Conservation (phyloP, 176 grass and related monocot species). For the Tillandsia fasciculata region DNA sequence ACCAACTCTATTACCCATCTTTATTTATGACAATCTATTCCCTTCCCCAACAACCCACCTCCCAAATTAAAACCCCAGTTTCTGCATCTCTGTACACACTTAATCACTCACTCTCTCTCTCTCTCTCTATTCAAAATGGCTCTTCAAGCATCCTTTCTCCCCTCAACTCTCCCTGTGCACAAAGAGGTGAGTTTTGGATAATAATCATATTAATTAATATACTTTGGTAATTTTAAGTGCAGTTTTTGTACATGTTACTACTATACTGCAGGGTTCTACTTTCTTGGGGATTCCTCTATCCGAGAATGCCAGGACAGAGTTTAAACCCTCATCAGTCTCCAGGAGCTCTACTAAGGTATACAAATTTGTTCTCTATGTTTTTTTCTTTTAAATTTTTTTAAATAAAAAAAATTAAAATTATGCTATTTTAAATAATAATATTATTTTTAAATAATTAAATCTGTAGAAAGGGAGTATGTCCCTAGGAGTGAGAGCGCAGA, state of each 20-base stretch:
- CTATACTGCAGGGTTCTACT: conserved; percentile 34
- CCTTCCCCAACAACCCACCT: not conserved
- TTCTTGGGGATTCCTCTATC: conserved; percentile 51
- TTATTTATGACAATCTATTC: conserved; percentile 1
- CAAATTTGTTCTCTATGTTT: not conserved
- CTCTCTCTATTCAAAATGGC: conserved; percentile 33
- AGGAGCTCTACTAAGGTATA: conserved; percentile 48
- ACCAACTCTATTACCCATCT: not conserved
- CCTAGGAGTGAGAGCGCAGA: conserved; percentile 54
- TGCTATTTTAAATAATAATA: no score
- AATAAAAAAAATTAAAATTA: not conserved
- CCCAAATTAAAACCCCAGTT: not conserved
- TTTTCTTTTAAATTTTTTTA: not conserved
- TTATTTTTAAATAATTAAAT: not conserved
- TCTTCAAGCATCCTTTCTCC: conserved; percentile 74
- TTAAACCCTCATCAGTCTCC: conserved; percentile 27
- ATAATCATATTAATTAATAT: not conserved
- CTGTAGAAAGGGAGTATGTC: conserved; percentile 41
- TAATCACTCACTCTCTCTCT: not conserved
- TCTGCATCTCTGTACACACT: no score
- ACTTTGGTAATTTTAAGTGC: not conserved
- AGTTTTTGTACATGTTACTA: conserved; percentile 3
- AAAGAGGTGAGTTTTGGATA: conserved; percentile 46
- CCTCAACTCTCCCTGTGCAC: conserved; percentile 56
- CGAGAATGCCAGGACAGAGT: conserved; percentile 46